These are phyloP conservation scores for Pythium grandisporangium DNA, from an alignment of 352 stramenopile genomes.

Conservation along the genomic window DNA sequence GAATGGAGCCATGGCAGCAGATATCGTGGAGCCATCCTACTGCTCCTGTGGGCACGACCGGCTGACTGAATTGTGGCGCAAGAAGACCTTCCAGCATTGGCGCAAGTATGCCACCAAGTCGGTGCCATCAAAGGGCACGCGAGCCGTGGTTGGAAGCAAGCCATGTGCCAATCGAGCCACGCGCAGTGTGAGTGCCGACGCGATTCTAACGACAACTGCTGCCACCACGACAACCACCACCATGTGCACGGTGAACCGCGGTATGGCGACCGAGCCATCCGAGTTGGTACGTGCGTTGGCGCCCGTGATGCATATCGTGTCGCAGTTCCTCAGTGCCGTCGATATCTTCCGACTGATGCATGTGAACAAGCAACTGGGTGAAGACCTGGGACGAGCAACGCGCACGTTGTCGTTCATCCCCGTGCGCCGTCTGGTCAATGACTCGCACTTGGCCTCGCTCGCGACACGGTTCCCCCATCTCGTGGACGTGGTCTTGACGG, in stretches of 20 bases:
- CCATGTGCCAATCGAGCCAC: no score
- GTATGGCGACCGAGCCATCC: not conserved
- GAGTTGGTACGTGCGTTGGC: constrained; percentile 10
- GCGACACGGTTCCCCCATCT: constrained; percentile 37
- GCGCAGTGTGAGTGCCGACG: no score
- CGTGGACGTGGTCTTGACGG: constrained; percentile 45
- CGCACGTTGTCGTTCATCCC: constrained; percentile 48
- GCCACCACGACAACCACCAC: not conserved
- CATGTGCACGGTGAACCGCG: not conserved
- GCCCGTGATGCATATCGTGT: constrained; percentile 36
- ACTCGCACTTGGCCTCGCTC: constrained; percentile 32
- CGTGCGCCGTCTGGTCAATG: constrained; percentile 25
- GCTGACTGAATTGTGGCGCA: constrained; percentile 65
- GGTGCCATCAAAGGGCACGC: no score
- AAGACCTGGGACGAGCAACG: constrained; percentile 32
- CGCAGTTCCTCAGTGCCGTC: constrained; percentile 27
- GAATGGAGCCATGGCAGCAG: no score
- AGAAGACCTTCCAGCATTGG: constrained; percentile 75
- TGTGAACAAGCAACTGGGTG: constrained; percentile 28
- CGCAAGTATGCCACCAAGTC: constrained; percentile 34
- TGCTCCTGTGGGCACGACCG: constrained; percentile 63
- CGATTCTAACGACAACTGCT: no score
- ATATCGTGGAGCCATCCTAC: no score
- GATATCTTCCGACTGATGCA: constrained; percentile 47
- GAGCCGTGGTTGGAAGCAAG: constrained; percentile 1